These are phyloP conservation scores for Zygosaccharomyces lentus DNA, from an alignment of 805 yeast species.

Conservation along the genomic window DNA sequence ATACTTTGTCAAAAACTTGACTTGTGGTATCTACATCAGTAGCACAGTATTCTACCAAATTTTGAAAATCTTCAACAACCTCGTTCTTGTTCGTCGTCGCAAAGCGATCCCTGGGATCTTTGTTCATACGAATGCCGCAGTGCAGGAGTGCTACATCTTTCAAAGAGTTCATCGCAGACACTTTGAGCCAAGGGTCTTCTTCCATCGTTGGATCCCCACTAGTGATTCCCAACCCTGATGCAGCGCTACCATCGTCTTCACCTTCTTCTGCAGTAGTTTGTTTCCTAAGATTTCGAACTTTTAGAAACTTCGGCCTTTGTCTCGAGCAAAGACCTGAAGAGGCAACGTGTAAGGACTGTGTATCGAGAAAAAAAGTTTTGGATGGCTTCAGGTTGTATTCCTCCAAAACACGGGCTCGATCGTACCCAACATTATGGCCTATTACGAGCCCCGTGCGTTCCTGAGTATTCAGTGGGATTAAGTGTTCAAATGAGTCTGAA, in stretches of 20 bases:
- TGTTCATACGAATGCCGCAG: conserved; percentile 64
- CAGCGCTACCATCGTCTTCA: conserved; percentile 24
- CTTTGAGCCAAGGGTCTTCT: conserved; percentile 84
- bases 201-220: conserved; percentile 19
- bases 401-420: conserved; percentile 78
- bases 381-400: conserved; percentile 70
- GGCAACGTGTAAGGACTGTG: conserved; percentile 90
- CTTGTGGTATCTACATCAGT: conserved; percentile 75
- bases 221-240: conserved; percentile 16
- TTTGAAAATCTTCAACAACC: conserved; percentile 53
- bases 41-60: conserved; percentile 77
- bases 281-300: conserved; percentile 41
- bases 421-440: conserved; percentile 90
- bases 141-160: conserved; percentile 76
- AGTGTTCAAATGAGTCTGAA: conserved; percentile 45
- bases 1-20: conserved; percentile 59
- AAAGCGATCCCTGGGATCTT: conserved; percentile 63
- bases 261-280: conserved; percentile 2
- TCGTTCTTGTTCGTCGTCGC: conserved; percentile 48
- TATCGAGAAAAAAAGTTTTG: conserved; percentile 78
- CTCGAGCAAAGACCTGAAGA: conserved; percentile 88
- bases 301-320: conserved; percentile 76
- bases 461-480: conserved; percentile 68
- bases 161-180: conserved; percentile 73
- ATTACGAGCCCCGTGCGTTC: conserved; percentile 54